phyloP scores from a whole-genome alignment of 2,329 filamentous ascomycete species.

The Fusarium nodosum region DNA sequence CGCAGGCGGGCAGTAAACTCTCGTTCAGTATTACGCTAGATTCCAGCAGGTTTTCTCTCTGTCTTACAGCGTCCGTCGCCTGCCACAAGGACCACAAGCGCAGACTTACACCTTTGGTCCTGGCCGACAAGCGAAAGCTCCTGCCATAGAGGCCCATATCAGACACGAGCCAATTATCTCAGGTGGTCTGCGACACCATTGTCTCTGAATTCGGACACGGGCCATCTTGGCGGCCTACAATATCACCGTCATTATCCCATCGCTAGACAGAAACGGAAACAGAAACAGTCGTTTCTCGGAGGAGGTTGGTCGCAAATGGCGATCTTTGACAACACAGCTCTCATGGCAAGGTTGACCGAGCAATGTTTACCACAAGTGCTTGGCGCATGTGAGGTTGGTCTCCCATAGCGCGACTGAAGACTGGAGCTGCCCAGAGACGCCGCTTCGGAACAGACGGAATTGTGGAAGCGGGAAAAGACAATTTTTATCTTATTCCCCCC shows the following conservation, averaged over 20 bases:
- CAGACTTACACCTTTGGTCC: slow-evolving; percentile 25
- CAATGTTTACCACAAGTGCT: slow-evolving; percentile 21
- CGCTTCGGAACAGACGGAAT: slow-evolving; percentile 41
- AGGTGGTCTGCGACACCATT: slow-evolving; percentile 40
- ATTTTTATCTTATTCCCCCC: slow-evolving; percentile 19
- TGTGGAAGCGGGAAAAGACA: slow-evolving; percentile 23
- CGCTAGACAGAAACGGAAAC: slow-evolving; percentile 16
- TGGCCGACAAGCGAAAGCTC: slow-evolving; percentile 32
- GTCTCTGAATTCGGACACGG: slow-evolving; percentile 42
- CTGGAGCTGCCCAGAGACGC: slow-evolving; percentile 22
- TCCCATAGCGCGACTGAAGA: slow-evolving; percentile 17
- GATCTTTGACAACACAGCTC: slow-evolving; percentile 6
- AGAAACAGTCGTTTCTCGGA: slow-evolving; percentile 14
- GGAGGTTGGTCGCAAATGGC: slow-evolving; percentile 1
- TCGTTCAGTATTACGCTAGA: slow-evolving; percentile 31
- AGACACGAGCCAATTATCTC: slow-evolving; percentile 41
- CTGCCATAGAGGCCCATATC: slow-evolving; percentile 31
- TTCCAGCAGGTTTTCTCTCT: slow-evolving; percentile 23
- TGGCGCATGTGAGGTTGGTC: slow-evolving; percentile 34
- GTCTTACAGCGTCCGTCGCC: slow-evolving; percentile 26
- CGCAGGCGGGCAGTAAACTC: slow-evolving; percentile 22
- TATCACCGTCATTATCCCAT: slow-evolving; percentile 33
- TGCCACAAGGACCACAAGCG: slow-evolving; percentile 23
- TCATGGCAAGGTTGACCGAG: slow-evolving; percentile 24
- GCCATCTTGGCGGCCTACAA: slow-evolving; percentile 35